Conservation (phyloP, 2,329 filamentous ascomycete species). For the Stagonosporopsis chrysanthemi region DNA sequence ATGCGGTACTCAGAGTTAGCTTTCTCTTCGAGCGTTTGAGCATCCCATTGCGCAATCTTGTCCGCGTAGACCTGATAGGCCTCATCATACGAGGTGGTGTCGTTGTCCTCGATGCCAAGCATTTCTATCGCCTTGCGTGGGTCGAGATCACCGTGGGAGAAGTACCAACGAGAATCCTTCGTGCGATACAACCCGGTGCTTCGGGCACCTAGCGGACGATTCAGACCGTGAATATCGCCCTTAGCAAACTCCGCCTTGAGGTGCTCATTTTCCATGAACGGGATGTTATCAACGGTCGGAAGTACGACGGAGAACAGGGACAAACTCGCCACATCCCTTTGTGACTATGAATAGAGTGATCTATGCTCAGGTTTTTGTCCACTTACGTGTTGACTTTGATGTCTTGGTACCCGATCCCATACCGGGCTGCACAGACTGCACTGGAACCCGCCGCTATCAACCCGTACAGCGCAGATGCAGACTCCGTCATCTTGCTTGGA, state of each 20-base stretch:
- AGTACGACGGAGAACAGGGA: background rate
- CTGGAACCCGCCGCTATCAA: background rate
- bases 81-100: background rate
- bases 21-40: background rate
- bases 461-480: background rate
- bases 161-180: slow-evolving; percentile 1
- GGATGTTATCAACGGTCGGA: background rate
- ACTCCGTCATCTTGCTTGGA: background rate
- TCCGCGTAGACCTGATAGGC: background rate
- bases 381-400: background rate
- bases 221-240: background rate
- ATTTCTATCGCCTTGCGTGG: background rate
- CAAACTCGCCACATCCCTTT: slow-evolving; percentile 1
- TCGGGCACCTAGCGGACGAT: background rate
- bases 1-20: background rate
- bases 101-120: background rate
- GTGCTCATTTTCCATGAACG: background rate
- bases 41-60: background rate
- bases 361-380: background rate
- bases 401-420: slow-evolving; percentile 1
- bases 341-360: background rate
- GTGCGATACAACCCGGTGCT: background rate
- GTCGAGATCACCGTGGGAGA: background rate
- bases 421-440: background rate
- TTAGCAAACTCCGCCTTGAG: slow-evolving; percentile 1